Base-by-base conservation (phyloP, 495 filamentous ascomycete species). In the Rusavskia elegans region DNA sequence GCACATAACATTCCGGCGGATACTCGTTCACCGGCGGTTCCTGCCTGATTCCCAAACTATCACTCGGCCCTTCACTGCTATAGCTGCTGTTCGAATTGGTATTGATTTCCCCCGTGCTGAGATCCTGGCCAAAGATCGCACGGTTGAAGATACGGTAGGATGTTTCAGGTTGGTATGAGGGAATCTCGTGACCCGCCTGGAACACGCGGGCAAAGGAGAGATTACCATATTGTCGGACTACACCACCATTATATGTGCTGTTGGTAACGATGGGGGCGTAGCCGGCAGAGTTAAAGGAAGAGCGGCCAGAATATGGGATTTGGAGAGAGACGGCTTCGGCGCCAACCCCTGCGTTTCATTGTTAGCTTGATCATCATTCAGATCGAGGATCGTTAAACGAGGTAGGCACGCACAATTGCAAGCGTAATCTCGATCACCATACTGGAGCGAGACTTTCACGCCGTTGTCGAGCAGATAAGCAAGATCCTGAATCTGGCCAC, bases 401-500 rank as follows among this genome's bases (percentile, higher is more conserved):
- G 16, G n/a, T 27, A 50, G 13, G 48, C 5, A n/a, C 48, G 6
- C 37, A 50, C 55, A 57, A 53, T 74, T 77, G 57, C 78, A 79
- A n/a, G 69, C 68, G 48, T 77, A 82, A 52, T 81, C 78, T 13
- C 71, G 65, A 64, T 78, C 77, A 14, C 79, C 84, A 55, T 85
- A 86, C 38, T 86, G 69, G 7, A 88, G 70, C 13, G 79, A 76
- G 3, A 89, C 79, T 48, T 82, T 79, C 57, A 88, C 73, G 5
- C 74, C 74, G 14, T 67, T 66, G 25, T 74, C 65, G 5, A 82
- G 66, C 3, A 81, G 54, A 36, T 75, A 73, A 9, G 65, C 68
- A 10, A 84, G 52, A 44, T 76, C 71, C 27, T 73, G 67, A 1
- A 80, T 56, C 49, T 75, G 73, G 20, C 61, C 61, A 19, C 75